Base-by-base conservation (phyloP, 73 alveolate species). In the Symbiodinium natans region DNA sequence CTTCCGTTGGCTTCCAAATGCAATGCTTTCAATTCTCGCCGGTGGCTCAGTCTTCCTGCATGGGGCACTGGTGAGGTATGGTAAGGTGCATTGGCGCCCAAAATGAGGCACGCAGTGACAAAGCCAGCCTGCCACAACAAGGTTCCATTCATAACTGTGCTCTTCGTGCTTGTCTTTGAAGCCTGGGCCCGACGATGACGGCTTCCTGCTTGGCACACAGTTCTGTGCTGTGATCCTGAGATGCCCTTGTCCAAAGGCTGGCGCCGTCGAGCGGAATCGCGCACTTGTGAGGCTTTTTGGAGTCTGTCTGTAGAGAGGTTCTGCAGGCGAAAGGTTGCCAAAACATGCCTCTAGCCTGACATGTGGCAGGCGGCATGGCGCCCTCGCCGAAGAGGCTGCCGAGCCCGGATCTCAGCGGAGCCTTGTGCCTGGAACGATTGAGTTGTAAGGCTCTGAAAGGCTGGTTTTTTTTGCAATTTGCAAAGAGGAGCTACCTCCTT, bases 1-100 rank as follows among this genome's bases (percentile, higher is more conserved):
- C 80, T n/a, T 63, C 80, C 36, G 80, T 63, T 63, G 80, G 80
- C 80, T 63, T 63, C 80, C 80, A 63, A 63, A 63, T 63, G 80
- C 80, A 23, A 63, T 63, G 80, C 33, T 63, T 63, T 29, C 36
- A 23, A n/a, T 63, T 63, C 80, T 63, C 80, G 80, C 80, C 80
- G 36, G 11, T 25, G 13, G 21, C 80, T 63, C 36, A 63, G 38
- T 29, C 71, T 13, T n/a, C n/a, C n/a, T n/a, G n/a, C n/a, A n/a
- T n/a, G n/a, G n/a, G n/a, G n/a, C n/a, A n/a, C n/a, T n/a, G n/a
- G n/a, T n/a, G n/a, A n/a, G n/a, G n/a, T n/a, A n/a, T n/a, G n/a
- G n/a, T n/a, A n/a, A n/a, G n/a, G n/a, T n/a, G 71, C 71, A 52
- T 29, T 15, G 15, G 71, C 29, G n/a, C n/a, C n/a, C n/a, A n/a